Base-by-base conservation (phyloP, 805 yeast genomes). In the Sungouiella blattae region DNA sequence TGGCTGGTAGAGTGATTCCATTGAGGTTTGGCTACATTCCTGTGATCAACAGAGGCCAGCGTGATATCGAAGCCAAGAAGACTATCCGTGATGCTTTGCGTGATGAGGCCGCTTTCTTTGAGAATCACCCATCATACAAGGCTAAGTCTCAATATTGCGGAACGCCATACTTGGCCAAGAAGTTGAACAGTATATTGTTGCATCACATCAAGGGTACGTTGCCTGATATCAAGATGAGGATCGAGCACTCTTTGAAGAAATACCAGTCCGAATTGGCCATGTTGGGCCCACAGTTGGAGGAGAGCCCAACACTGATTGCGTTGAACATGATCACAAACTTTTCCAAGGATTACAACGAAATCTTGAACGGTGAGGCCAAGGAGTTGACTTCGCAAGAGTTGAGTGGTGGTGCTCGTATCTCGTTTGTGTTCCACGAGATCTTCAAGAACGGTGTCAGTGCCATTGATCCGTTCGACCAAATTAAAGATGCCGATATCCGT, bases 341-440 rank as follows among this genome's bases (percentile, higher is more conserved):
- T 55, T 74, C 91, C 46, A 87, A 85, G 57, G 98, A 89, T 58
- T 93, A 88, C 64, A 82, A 79, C 41, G 91, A 93, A 11, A 86
- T 91, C 27, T 69, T 93, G 50, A 93, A 86, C 53, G 98, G 98
- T 65, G 91, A 87, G 60, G 83, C 93, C 17, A 85, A 78, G 60
- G 98, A 93, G 54, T 71, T 93, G 46, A 79, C 94, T 6, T 79
- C 89, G 7, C 77, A 82, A 53, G 98, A 93, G 66, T 75, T 93
- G 49, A 84, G 95, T 47, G 98, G 98, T 58, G 98, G 96, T 64
- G 98, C 98, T 0, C 84, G 98, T 73, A 85, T 91, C 43, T 82
- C 95, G 20, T 93, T 88, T 69, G 98, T 91, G 13, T 93, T 91
- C 71, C 98, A 91, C 60, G 98, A 91, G 67, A 84, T 93, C 39